Conservation (phyloP, 495 filamentous ascomycete genomes). For the Xylaria curta region DNA sequence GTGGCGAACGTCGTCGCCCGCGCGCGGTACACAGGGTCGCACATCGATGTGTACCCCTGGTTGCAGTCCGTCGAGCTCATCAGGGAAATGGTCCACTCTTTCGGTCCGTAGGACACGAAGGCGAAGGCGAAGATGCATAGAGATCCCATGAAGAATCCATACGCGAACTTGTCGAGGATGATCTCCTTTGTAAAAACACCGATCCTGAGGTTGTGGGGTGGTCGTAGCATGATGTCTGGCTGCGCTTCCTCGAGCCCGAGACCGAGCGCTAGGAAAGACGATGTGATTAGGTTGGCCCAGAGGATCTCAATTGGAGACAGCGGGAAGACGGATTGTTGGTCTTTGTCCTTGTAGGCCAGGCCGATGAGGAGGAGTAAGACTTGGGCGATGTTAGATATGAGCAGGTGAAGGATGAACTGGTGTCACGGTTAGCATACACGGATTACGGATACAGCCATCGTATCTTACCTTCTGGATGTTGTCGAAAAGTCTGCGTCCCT, state of each 20-base stretch:
- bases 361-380: slow-evolving; percentile 62
- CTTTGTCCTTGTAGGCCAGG: slow-evolving; percentile 60
- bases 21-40: slow-evolving; percentile 64
- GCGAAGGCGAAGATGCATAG: slow-evolving; percentile 62
- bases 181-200: slow-evolving; percentile 65
- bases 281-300: slow-evolving; percentile 68
- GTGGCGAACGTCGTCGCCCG: slow-evolving; percentile 74
- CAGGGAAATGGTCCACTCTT: slow-evolving; percentile 37
- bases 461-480: slow-evolving; percentile 67
- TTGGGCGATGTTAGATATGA: slow-evolving; percentile 65
- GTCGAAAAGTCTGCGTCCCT: slow-evolving; percentile 69
- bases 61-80: slow-evolving; percentile 54
- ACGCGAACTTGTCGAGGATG: slow-evolving; percentile 62
- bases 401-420: slow-evolving; percentile 64
- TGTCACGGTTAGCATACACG: not conserved
- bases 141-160: slow-evolving; percentile 62
- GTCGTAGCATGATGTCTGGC: slow-evolving; percentile 61
- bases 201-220: slow-evolving; percentile 55
- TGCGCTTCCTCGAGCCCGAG: slow-evolving; percentile 64
- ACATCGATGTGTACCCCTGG: slow-evolving; percentile 48
- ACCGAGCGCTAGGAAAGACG: slow-evolving; percentile 63
- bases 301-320: slow-evolving; percentile 64
- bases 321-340: slow-evolving; percentile 60
- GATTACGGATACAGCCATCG: not conserved
- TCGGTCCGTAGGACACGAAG: slow-evolving; percentile 56